Conservation (phyloP, 2,329 filamentous ascomycete genomes). For the Byssothecium circinans region DNA sequence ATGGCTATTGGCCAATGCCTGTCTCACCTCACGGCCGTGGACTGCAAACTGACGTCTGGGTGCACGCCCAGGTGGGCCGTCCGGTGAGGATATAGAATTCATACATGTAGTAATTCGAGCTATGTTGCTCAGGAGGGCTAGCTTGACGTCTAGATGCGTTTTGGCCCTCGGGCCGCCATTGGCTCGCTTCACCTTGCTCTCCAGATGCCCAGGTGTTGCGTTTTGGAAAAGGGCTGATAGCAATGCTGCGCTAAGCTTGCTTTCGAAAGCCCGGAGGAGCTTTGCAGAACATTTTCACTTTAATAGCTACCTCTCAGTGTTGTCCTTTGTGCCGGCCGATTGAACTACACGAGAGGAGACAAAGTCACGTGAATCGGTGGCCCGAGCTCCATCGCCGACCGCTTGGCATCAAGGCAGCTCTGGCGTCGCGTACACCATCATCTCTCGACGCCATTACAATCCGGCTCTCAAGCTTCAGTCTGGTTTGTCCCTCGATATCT, state of each 20-base stretch:
- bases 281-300: too few species aligned
- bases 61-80: neutral
- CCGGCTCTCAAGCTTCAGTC: neutral
- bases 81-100: too few species aligned
- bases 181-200: too few species aligned
- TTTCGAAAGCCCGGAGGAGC: too few species aligned
- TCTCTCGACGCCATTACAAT: neutral
- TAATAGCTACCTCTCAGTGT: too few species aligned
- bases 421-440: conserved; percentile 12
- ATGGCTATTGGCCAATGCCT: conserved; percentile 12
- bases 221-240: too few species aligned
- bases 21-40: conserved; percentile 9
- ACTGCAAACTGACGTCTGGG: too few species aligned
- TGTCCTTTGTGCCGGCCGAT: too few species aligned
- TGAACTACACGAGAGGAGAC: neutral
- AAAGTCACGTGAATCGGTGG: neutral
- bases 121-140: neutral
- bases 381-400: conserved; percentile 5
- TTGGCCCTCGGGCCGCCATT: neutral
- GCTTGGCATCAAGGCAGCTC: conserved; percentile 16
- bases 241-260: too few species aligned
- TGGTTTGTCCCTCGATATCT: neutral
- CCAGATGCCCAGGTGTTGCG: too few species aligned
- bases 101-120: too few species aligned
- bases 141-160: neutral